Evolutionary conservation across 768 basidiomycete species (phyloP).

Genomic region (Amanita jacksonii): DNA sequence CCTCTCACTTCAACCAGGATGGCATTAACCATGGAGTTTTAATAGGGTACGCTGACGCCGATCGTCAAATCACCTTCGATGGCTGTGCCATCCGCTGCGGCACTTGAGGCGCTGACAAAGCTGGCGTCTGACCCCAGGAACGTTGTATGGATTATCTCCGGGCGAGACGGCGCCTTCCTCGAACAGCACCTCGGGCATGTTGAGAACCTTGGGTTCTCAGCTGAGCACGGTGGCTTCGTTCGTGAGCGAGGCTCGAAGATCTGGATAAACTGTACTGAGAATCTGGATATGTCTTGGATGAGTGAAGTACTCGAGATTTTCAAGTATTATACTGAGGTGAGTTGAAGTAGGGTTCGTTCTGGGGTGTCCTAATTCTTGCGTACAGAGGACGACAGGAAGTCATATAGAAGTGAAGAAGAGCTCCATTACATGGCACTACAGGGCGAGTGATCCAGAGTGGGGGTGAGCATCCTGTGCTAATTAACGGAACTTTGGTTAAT

Average conservation of each 20-base stretch:
- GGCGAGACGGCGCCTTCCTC: slow-evolving; percentile 88
- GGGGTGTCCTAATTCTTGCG: background rate
- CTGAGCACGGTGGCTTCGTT: slow-evolving; percentile 94
- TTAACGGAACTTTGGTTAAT: slow-evolving; percentile 6
- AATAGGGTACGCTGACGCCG: slow-evolving; percentile 87
- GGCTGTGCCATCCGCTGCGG: slow-evolving; percentile 69
- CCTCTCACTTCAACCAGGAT: slow-evolving; percentile 1
- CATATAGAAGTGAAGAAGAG: slow-evolving; percentile 97
- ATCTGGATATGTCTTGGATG: slow-evolving; percentile 97
- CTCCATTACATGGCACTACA: slow-evolving; percentile 97
- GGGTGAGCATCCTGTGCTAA: slow-evolving; percentile 44
- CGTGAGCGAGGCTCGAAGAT: slow-evolving; percentile 51
- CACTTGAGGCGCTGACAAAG: slow-evolving; percentile 63
- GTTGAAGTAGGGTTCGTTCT: slow-evolving; percentile 20
- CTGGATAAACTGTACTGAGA: slow-evolving; percentile 89
- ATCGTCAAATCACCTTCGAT: slow-evolving; percentile 92
- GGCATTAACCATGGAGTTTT: background rate
- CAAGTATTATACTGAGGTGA: slow-evolving; percentile 87
- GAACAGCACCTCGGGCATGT: slow-evolving; percentile 88
- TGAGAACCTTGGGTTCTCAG: slow-evolving; percentile 75
- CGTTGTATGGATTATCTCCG: slow-evolving; percentile 94
- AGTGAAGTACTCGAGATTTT: slow-evolving; percentile 92
- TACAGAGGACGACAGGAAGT: slow-evolving; percentile 83
- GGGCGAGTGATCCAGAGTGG: slow-evolving; percentile 90
- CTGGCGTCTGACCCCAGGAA: slow-evolving; percentile 79